Evolutionary conservation across 495 filamentous ascomycete genomes (phyloP), one percentile per base, ranked within the genome.

Genomic region (Xylaria acuta): DNA sequence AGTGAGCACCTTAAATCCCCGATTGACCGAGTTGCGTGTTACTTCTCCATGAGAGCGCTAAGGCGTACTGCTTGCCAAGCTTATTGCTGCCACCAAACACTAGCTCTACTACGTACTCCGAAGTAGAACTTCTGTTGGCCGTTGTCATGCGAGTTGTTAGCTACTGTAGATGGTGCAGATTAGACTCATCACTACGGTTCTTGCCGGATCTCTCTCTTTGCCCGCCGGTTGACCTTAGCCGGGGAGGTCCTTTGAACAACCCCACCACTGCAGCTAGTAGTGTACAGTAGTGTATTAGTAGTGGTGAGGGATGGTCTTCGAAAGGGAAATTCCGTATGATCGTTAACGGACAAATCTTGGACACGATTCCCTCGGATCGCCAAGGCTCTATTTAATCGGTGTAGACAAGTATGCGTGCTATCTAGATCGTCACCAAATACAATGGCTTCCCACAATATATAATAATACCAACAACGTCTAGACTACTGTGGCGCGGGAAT

Each of bases 1-100:
- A 78, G 76, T 78, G 73, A 76, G 76, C 76, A 78, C 74, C 70
- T 76, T 78, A 74, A 70, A 66, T 49, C 27, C 22, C 63, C 27
- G 40, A 51, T 27, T 51, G 30, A 14, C 25, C 38, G 20, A 12
- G 36, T 40, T 38, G 59, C 36, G 22, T 41, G 5, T 41, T 41
- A 41, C 36, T 41, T 63, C 59, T 64, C 38, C 14, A 16, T 34
- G 18, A 16, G 38, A 64, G 38, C 60, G 36, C 60, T 30, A 45
- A 14, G 60, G n/a, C 60, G 36, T 9, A 43, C 60, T 64, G 22
- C 36, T 43, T 7, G 60, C 60, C 60, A 41, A 64, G 60, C 36
- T 43, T 6, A 16, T 30, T 60, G 34, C 34, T 36, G 18, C 34
- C 58, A 6, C 56, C 38, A 60, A 60, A 60, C 8, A n/a, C 32